Evolutionary conservation across 164 flowering plant genomes (phyloP).

Genomic region (Buxus sempervirens): DNA sequence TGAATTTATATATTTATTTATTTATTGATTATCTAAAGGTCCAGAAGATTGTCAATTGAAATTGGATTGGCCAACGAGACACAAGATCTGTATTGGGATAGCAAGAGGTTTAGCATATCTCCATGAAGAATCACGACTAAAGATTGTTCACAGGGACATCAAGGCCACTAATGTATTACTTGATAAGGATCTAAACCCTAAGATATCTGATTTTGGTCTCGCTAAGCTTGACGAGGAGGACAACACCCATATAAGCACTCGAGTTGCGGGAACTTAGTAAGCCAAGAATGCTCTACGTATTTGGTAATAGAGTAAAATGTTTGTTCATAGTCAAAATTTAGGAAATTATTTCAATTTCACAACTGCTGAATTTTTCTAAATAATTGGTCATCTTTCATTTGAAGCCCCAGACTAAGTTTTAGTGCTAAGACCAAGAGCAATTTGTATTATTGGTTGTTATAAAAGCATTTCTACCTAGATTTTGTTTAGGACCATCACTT

Average conservation of each 20-base stretch:
- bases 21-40: conserved; percentile 9
- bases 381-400: too few relatives aligned
- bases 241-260: conserved; percentile 35
- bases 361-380: too few relatives aligned
- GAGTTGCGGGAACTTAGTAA: conserved; percentile 36
- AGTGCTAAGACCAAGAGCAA: too few relatives aligned
- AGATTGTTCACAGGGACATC: conserved; percentile 46
- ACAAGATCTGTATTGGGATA: conserved; percentile 30
- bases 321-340: too few relatives aligned
- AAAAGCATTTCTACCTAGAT: too few relatives aligned
- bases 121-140: conserved; percentile 40
- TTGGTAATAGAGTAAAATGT: too few relatives aligned
- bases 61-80: conserved; percentile 32
- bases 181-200: conserved; percentile 36
- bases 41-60: conserved; percentile 20
- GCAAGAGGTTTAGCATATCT: conserved; percentile 37
- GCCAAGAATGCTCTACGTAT: too few relatives aligned
- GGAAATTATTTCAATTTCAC: too few relatives aligned
- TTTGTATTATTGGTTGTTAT: too few relatives aligned
- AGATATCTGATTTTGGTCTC: conserved; percentile 40
- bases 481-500: too few relatives aligned
- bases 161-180: conserved; percentile 41
- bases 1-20: too few relatives aligned
- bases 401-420: too few relatives aligned
- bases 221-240: conserved; percentile 36